Evolutionary conservation across 208 protist species (phyloP).

Genomic region (Tritrichomonas foetus): DNA sequence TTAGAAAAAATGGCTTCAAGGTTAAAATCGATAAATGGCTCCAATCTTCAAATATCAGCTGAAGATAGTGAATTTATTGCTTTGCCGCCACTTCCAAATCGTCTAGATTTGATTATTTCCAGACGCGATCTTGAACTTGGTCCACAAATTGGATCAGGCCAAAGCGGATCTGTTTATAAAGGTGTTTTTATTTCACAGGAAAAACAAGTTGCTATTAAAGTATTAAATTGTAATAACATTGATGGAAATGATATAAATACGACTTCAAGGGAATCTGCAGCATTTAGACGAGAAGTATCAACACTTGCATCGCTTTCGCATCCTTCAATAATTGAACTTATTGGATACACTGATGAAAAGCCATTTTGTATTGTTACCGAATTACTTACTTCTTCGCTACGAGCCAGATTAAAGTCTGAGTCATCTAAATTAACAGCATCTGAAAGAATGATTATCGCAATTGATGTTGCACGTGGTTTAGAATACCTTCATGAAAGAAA

Average conservation of each 20-base stretch:
- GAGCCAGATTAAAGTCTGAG: background rate
- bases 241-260: background rate
- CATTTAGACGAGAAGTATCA: conserved; percentile 14
- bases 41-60: background rate
- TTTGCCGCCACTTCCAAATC: background rate
- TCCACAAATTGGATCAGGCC: background rate
- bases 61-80: conserved; percentile 18
- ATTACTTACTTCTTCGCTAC: background rate
- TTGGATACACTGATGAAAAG: background rate
- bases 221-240: background rate
- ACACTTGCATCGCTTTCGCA: conserved; percentile 3
- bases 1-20: background rate
- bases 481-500: conserved; percentile 57
- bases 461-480: conserved; percentile 53
- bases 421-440: background rate
- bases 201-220: background rate
- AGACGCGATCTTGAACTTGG: background rate
- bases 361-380: conserved; percentile 37
- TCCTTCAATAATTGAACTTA: background rate
- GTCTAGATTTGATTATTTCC: background rate
- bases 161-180: background rate
- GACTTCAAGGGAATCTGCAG: background rate
- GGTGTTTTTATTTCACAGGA: background rate
- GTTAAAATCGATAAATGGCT: background rate
- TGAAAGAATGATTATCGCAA: conserved; percentile 42